Evolutionary conservation across 2,329 filamentous ascomycete species (phyloP), one percentile per base, ranked within the genome.

Genomic region (Hypoxylon rubiginosum): DNA sequence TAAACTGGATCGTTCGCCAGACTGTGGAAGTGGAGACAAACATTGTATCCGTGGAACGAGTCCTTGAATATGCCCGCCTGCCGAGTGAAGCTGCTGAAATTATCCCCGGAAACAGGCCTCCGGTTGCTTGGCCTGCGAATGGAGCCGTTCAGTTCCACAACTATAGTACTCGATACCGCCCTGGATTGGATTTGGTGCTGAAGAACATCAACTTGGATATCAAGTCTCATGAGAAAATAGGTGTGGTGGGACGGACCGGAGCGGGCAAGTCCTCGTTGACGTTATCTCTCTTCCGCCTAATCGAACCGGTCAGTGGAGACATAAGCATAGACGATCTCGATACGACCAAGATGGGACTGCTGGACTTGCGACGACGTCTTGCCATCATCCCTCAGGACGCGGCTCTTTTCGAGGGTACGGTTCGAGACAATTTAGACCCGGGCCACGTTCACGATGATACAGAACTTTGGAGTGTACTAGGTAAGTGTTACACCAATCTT

Each of bases 1-100:
- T 99, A 75, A 99, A 98, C 83, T 99, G 96, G 96, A 97, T 99
- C 75, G 96, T 99, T 55, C 90, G 97, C 64, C 96, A 99, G 81
- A 97, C 94, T 0, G 96, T 99, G 34, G 97, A 99, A 80, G 96
- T 99, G n/a, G 97, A 99, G 84, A 98, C 95, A n/a, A 99, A 99
- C 80, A 99, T 99, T 75, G 95, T 99, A 49, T 97, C 95, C 9
- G 96, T 99, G 39, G 96, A 99, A 85, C 92, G 96, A 76, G 94
- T 99, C 51, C 89, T 99, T 53, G 97, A 99, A 80, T 99, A 99
- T 81, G 93, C 95, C 62, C 87, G 88, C 54, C 86, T 99, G 68
- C 94, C 95, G 26, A 96, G 92, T 79, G 96, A 99, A 82, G 95
- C 96, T 54, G 93, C 94, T 7, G 96, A 99, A 78, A 93, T 98